A percentile compares a stretch with the other conserved stretches of the same genome.
These are phyloP conservation scores for Candolleomyces aberdarensis DNA, from an alignment of 768 basidiomycete species.

Conservation along the genomic window DNA sequence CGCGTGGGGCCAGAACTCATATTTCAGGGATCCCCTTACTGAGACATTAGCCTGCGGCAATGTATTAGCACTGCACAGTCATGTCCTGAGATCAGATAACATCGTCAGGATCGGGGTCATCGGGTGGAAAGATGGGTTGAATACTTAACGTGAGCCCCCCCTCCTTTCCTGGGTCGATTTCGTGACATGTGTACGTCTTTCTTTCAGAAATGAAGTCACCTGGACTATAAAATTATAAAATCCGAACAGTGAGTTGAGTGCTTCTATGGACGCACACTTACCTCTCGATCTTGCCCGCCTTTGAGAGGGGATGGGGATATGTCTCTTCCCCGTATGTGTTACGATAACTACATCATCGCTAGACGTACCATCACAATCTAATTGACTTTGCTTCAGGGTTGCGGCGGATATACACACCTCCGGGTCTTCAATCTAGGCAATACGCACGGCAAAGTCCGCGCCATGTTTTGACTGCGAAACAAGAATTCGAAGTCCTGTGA, in stretches of 20 bases:
- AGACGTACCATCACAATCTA: too few species aligned
- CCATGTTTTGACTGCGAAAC: background rate
- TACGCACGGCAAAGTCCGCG: background rate
- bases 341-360: too few species aligned
- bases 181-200: background rate
- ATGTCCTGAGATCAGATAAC: conserved; percentile 1
- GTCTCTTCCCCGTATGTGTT: background rate
- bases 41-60: background rate
- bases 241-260: background rate
- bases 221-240: conserved; percentile 6
- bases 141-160: background rate
- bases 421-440: background rate
- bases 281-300: background rate
- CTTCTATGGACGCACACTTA: background rate
- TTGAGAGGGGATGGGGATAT: background rate
- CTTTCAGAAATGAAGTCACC: conserved; percentile 1
- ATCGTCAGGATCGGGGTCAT: background rate
- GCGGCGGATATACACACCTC: background rate
- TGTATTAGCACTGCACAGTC: background rate
- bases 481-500: background rate
- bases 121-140: background rate
- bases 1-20: background rate
- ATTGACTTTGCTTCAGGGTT: background rate
- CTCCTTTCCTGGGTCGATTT: background rate
- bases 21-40: background rate